These are phyloP conservation scores for Leccinellum albellum DNA, from an alignment of 768 basidiomycete genomes.

Conservation along the genomic window DNA sequence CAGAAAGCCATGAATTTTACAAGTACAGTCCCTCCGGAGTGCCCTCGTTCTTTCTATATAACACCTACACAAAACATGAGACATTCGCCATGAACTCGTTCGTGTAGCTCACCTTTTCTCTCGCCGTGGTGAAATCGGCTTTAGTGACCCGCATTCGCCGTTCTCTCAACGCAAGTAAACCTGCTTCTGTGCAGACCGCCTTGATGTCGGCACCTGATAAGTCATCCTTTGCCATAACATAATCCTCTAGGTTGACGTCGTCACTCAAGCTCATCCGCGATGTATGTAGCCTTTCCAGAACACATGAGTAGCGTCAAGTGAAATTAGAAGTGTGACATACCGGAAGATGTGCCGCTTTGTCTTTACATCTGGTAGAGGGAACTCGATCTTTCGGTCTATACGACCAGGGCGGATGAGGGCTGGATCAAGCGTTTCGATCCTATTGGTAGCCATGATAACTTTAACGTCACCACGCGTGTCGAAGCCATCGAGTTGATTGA, in stretches of 20 bases:
- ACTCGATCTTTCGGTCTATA: constrained; percentile 98
- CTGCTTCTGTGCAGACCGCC: constrained; percentile 98
- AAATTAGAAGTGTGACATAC: constrained; percentile 34
- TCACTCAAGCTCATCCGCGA: constrained; percentile 86
- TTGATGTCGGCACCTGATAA: constrained; percentile 98
- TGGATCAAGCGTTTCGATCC: constrained; percentile 94
- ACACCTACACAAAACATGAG: constrained; percentile 43
- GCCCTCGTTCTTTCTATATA: constrained; percentile 97
- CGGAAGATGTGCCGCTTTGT: constrained; percentile 99
- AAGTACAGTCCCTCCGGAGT: constrained; percentile 87
- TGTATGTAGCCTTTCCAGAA: constrained; percentile 68
- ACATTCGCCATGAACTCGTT: constrained; percentile 2
- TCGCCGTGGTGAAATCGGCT: constrained; percentile 81
- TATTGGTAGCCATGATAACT: constrained; percentile 99
- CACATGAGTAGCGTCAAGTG: constrained; percentile 5
- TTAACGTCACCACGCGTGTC: constrained; percentile 99
- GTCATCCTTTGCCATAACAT: constrained; percentile 93
- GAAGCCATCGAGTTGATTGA: constrained; percentile 99
- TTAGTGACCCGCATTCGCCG: constrained; percentile 93
- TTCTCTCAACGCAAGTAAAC: constrained; percentile 89
- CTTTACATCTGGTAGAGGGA: constrained; percentile 95
- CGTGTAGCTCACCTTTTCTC: constrained; percentile 74
- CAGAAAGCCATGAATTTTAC: constrained; percentile 35
- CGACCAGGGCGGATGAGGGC: constrained; percentile 97
- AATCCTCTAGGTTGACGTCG: constrained; percentile 94